These are phyloP conservation scores for Schizothecium vesticola DNA, from an alignment of 495 filamentous ascomycete species.

Conservation along the genomic window DNA sequence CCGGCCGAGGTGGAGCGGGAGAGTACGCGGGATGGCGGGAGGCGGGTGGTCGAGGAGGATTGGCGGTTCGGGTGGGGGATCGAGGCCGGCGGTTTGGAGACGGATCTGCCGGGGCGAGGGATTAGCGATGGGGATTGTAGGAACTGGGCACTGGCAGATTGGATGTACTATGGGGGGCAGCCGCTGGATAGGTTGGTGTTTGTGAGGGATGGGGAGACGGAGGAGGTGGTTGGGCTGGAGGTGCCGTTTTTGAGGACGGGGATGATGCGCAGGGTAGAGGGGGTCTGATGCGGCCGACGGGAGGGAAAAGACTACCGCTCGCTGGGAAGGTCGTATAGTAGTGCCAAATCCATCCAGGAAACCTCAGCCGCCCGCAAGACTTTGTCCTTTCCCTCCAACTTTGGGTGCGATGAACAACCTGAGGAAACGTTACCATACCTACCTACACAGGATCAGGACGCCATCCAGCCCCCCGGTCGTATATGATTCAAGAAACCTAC, in stretches of 20 bases:
- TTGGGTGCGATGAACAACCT: no score
- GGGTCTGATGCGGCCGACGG: no score
- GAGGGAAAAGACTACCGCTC: no score
- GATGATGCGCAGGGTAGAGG: slow-evolving; percentile 3
- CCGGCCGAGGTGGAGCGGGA: slow-evolving; percentile 27
- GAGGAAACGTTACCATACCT: no score
- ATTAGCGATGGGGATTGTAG: slow-evolving; percentile 30
- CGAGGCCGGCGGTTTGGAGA: slow-evolving; percentile 16
- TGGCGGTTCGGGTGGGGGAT: slow-evolving; percentile 13
- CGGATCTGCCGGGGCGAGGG: slow-evolving; percentile 8
- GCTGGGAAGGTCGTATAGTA: no score
- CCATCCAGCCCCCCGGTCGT: no score
- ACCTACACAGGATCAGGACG: no score
- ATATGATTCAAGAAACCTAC: no score
- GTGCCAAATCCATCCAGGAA: no score
- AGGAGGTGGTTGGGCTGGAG: slow-evolving; percentile 29
- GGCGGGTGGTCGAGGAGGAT: slow-evolving; percentile 14
- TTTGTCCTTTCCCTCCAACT: no score
- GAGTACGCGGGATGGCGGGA: no score
- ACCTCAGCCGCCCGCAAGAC: no score
- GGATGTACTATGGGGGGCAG: slow-evolving; percentile 25
- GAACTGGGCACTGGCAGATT: slow-evolving; percentile 33
- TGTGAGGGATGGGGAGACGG: slow-evolving; percentile 24
- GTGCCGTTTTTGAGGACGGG: slow-evolving; percentile 26
- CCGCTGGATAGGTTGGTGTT: slow-evolving; percentile 39